Conservation (phyloP, 2,329 filamentous ascomycete species). For the Ophioceras dolichostomum region DNA sequence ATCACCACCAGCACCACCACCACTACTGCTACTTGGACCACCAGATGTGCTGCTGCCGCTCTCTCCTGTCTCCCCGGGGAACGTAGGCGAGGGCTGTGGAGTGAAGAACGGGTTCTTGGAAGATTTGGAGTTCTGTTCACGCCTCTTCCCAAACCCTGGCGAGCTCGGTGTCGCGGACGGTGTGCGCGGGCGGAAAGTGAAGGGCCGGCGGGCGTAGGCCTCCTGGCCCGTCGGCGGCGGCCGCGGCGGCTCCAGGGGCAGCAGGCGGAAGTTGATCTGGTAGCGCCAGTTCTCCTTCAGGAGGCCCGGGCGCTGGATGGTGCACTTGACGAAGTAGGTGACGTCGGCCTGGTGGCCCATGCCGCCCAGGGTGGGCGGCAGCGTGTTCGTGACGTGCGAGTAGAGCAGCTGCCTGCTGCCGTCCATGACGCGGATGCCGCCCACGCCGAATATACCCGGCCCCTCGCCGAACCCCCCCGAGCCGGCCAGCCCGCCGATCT, state of each 20-base stretch:
- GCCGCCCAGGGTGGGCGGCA: conserved; percentile 81
- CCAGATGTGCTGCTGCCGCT: conserved; percentile 7
- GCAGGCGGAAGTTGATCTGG: conserved; percentile 63
- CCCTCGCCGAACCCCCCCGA: conserved; percentile 36
- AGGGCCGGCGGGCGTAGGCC: conserved; percentile 68
- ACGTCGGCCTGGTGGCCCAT: conserved; percentile 84
- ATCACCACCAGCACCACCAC: neutral
- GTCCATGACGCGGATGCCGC: conserved; percentile 47
- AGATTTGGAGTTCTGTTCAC: conserved; percentile 17
- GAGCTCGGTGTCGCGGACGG: conserved; percentile 31
- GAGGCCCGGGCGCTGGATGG: conserved; percentile 74
- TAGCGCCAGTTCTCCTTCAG: conserved; percentile 82
- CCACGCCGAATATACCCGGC: conserved; percentile 32
- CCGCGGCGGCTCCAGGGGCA: conserved; percentile 84
- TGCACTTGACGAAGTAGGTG: conserved; percentile 91
- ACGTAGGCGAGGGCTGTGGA: neutral
- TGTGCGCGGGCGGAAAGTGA: conserved; percentile 36
- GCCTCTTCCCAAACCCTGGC: too few species aligned
- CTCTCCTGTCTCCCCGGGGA: neutral
- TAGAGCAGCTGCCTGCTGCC: conserved; percentile 50
- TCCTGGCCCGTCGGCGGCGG: conserved; percentile 57
- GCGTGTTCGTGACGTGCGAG: conserved; percentile 67
- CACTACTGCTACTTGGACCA: neutral
- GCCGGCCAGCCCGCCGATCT: conserved; percentile 39
- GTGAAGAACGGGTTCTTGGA: conserved; percentile 1